These are phyloP conservation scores for Rhodotorula sp. DNA, from an alignment of 1,284 basidiomycete species.

Conservation along the genomic window DNA sequence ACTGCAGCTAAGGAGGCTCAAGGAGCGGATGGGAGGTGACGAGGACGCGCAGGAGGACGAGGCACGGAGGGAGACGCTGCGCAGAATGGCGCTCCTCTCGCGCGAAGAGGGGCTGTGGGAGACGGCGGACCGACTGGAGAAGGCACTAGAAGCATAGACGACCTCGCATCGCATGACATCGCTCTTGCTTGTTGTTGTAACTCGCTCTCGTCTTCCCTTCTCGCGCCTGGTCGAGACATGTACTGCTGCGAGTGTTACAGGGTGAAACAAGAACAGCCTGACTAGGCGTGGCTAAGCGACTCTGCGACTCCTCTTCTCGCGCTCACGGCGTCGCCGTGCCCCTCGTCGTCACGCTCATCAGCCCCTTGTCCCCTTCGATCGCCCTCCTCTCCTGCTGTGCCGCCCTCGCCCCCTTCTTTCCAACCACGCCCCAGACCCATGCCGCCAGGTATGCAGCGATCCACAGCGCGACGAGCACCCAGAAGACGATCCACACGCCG, in stretches of 20 bases:
- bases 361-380: no score
- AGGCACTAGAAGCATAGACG: neutral
- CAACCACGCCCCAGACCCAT: conserved; percentile 11
- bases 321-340: no score
- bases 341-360: no score
- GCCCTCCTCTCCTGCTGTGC: no score
- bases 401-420: neutral
- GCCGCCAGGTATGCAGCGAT: conserved; percentile 20
- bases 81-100: conserved; percentile 18
- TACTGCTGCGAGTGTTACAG: no score
- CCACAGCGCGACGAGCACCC: conserved; percentile 21
- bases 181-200: no score
- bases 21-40: conserved; percentile 10
- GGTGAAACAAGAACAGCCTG: no score
- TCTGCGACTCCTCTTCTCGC: no score
- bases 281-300: no score
- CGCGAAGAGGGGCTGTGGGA: conserved; percentile 31
- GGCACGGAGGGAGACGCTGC: neutral
- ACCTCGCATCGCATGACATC: neutral
- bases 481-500: conserved; percentile 50
- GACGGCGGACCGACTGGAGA: conserved; percentile 17
- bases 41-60: neutral
- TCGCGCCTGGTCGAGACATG: no score
- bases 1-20: conserved; percentile 25
- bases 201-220: no score